Conservation (phyloP, 2,329 filamentous ascomycete species). For the Verticillium isaacii region DNA sequence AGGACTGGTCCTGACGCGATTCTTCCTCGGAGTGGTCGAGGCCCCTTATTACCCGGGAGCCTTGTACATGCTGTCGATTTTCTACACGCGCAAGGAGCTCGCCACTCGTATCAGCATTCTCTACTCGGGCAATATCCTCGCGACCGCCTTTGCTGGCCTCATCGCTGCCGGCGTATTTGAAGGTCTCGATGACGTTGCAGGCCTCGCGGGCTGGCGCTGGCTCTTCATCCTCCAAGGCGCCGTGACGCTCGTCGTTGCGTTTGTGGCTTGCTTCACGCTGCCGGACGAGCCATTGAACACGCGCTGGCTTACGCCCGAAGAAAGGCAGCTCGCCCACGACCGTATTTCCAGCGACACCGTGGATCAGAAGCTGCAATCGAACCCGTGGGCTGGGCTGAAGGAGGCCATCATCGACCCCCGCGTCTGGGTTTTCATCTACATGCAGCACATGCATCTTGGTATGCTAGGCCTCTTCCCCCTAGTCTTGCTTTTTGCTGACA, state of each 20-base stretch:
- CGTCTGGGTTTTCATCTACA: conserved; percentile 39
- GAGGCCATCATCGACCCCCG: conserved; percentile 35
- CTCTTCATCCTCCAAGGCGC: conserved; percentile 26
- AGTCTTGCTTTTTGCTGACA: conserved; percentile 26
- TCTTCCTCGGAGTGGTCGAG: conserved; percentile 41
- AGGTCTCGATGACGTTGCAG: conserved; percentile 18
- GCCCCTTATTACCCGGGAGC: conserved; percentile 39
- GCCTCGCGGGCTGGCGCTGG: conserved; percentile 25
- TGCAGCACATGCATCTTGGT: conserved; percentile 43
- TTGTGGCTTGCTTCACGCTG: conserved; percentile 25
- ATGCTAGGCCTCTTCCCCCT: conserved; percentile 25
- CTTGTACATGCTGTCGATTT: conserved; percentile 41
- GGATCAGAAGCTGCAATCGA: conserved; percentile 18
- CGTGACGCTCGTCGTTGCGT: conserved; percentile 21
- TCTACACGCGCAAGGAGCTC: conserved; percentile 48
- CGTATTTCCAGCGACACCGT: conserved; percentile 28
- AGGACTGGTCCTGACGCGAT: conserved; percentile 38
- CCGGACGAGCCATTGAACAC: conserved; percentile 33
- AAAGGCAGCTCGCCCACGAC: conserved; percentile 34
- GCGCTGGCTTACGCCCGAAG: conserved; percentile 25
- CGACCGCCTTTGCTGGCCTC: conserved; percentile 34
- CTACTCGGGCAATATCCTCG: conserved; percentile 33
- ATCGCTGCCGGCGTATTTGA: conserved; percentile 37
- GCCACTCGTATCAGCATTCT: conserved; percentile 36
- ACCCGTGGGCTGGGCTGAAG: conserved; percentile 35